Evolutionary conservation across 768 basidiomycete species (phyloP), one percentile per base, ranked within the genome.

Genomic region (Termitomyces sp.): DNA sequence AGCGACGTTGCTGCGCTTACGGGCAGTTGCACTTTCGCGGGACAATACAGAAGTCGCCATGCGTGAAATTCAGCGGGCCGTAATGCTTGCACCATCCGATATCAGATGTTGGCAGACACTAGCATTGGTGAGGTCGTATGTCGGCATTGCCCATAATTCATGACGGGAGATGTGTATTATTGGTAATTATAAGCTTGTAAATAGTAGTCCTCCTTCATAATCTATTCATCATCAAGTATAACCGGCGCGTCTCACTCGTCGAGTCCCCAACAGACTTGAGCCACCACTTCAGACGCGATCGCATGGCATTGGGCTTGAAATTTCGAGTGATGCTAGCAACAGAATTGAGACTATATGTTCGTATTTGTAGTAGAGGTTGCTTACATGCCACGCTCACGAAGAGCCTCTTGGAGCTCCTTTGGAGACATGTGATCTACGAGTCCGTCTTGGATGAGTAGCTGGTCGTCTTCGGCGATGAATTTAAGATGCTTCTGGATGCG

Each of bases 321-420:
- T 66, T 73, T 10, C 72, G 72, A 10, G 77, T 75, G 26, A 77
- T 65, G 24, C 76, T 79, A 44, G 35, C 43, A 55, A 10, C 36
- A 24, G 20, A 35, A 36, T 50, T n/a, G 24, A 51, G 36, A 38
- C 14, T 22, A 47, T 22, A 47, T 50, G 43, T 49, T 43, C 47
- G 57, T 40, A 24, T n/a, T 20, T 26, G 38, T 28, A 54, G 5
- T 32, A 49, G 16, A 57, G 36, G 2, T 16, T 18, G 77, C 88
- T 67, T 67, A 92, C 91, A 92, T 77, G 64, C 88, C 92, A 58
- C 92, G 85, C 68, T 92, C 90, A 58, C 80, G 74, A 14, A 93
- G 75, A 3, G 88, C 86, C 55, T 88, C 81, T 30, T 76, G 72
- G 6, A 92, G 72, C 61, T 87, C 87, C 3, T 74, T 72, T 20